Conservation (phyloP, 169 alveolate genomes). For the Babesia microti region DNA sequence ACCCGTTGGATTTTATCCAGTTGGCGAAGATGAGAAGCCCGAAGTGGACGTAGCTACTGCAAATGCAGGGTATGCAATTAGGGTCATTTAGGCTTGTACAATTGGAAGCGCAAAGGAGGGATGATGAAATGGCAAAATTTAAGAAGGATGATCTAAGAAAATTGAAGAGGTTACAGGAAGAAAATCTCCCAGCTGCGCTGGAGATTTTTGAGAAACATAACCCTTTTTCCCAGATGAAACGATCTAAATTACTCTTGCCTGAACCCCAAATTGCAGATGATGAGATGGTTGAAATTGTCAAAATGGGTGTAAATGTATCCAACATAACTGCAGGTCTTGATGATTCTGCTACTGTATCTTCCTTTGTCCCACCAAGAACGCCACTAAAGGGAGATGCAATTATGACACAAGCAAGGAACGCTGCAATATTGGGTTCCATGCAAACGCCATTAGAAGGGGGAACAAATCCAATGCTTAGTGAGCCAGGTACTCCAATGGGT, state of each 20-base stretch:
- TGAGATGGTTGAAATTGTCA: conserved; percentile 41
- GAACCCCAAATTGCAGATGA: conserved; percentile 68
- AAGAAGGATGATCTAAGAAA: conserved; percentile 79
- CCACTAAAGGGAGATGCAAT: conserved; percentile 35
- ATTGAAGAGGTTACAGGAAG: conserved; percentile 80
- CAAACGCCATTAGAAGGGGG: conserved; percentile 43
- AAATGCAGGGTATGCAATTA: conserved; percentile 24
- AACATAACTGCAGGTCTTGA: conserved; percentile 9
- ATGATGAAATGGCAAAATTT: conserved; percentile 78
- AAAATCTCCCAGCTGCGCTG: conserved; percentile 80
- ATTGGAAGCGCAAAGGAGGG: conserved; percentile 80
- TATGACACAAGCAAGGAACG: conserved; percentile 50
- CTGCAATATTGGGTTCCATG: conserved; percentile 35
- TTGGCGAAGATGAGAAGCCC: conserved; percentile 69
- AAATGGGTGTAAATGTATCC: conserved; percentile 47
- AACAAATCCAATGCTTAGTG: conserved; percentile 1
- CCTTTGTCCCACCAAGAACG: conserved; percentile 44
- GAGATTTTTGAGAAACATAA: conserved; percentile 72
- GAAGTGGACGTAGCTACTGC: conserved; percentile 65
- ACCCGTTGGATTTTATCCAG: conserved; percentile 85
- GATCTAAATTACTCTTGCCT: conserved; percentile 60
- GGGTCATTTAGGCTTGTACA: conserved; percentile 47
- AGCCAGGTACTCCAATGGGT: too few relatives aligned
- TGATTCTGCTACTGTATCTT: conserved; percentile 28
- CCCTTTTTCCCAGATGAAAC: conserved; percentile 38